A percentile compares a stretch with the other conserved stretches of the same genome.
phyloP scores from a whole-genome alignment of 2,329 filamentous ascomycete genomes.

The Colletotrichum sp. region DNA sequence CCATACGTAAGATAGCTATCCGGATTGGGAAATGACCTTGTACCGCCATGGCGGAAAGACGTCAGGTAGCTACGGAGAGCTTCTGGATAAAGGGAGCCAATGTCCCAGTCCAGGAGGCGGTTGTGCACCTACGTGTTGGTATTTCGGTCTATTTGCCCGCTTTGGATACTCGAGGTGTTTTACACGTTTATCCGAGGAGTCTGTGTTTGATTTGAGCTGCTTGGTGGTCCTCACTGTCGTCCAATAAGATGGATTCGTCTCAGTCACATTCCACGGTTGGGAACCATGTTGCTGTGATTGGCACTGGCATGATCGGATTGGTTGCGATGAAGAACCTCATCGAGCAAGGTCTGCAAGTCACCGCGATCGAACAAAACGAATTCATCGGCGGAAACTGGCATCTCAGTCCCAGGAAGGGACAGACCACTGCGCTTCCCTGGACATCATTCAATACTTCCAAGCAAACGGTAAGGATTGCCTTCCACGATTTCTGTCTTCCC shows the following conservation, averaged over 20 bases:
- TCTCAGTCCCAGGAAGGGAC: neutral
- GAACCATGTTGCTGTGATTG: conserved; percentile 30
- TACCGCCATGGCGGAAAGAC: neutral
- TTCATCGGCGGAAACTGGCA: conserved; percentile 22
- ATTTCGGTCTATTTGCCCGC: neutral
- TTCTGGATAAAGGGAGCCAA: neutral
- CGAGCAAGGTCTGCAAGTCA: conserved; percentile 18
- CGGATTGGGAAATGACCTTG: neutral
- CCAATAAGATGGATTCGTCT: neutral
- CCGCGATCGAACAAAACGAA: conserved; percentile 11
- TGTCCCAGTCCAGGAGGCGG: neutral
- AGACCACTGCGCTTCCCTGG: conserved; percentile 8
- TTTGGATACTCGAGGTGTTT: neutral
- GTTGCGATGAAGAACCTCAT: conserved; percentile 18
- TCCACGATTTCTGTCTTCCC: neutral
- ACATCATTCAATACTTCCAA: conserved; percentile 20
- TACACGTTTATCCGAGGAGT: neutral
- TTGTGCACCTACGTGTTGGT: rapidly evolving
- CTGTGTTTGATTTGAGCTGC: neutral
- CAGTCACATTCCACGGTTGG: neutral
- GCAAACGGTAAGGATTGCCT: neutral
- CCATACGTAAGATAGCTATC: neutral
- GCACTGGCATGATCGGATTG: conserved; percentile 18
- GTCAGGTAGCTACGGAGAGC: neutral
- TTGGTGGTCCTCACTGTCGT: neutral